Evolutionary conservation across 2,329 filamentous ascomycete genomes (phyloP).

Genomic region (Epichloe scottii): DNA sequence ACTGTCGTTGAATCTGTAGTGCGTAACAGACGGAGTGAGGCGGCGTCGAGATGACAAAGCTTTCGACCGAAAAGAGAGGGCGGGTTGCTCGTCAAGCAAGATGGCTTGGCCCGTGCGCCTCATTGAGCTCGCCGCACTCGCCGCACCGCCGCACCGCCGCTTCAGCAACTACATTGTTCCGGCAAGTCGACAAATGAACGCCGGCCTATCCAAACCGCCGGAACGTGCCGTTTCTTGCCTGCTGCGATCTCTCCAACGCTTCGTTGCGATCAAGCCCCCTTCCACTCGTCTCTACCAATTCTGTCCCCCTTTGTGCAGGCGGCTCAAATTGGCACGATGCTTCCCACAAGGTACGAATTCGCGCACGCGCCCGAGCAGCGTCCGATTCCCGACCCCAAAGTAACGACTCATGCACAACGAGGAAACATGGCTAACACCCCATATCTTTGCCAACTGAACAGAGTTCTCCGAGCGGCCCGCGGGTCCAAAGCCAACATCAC

Average conservation of each 20-base stretch:
- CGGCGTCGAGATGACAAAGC: not conserved
- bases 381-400: not conserved
- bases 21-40: not conserved
- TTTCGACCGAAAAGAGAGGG: no score
- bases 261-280: slow-evolving; percentile 1
- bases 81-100: not conserved
- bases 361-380: slow-evolving; percentile 4
- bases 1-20: not conserved
- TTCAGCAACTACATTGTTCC: slow-evolving; percentile 13
- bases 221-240: not conserved
- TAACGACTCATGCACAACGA: not conserved
- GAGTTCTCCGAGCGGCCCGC: slow-evolving; percentile 39
- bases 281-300: not conserved
- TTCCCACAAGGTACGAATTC: slow-evolving; percentile 25
- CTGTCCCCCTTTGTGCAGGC: not conserved
- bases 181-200: slow-evolving; percentile 4
- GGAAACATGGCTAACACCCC: not conserved
- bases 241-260: not conserved
- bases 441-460: slow-evolving; percentile 9
- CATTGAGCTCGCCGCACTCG: not conserved
- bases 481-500: slow-evolving; percentile 63
- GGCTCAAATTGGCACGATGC: slow-evolving; percentile 18
- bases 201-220: not conserved
- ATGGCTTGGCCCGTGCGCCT: not conserved
- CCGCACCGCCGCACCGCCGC: not conserved